Evolutionary conservation across 2,329 filamentous ascomycete genomes (phyloP).

Genomic region (Aspergillus phoenicis): DNA sequence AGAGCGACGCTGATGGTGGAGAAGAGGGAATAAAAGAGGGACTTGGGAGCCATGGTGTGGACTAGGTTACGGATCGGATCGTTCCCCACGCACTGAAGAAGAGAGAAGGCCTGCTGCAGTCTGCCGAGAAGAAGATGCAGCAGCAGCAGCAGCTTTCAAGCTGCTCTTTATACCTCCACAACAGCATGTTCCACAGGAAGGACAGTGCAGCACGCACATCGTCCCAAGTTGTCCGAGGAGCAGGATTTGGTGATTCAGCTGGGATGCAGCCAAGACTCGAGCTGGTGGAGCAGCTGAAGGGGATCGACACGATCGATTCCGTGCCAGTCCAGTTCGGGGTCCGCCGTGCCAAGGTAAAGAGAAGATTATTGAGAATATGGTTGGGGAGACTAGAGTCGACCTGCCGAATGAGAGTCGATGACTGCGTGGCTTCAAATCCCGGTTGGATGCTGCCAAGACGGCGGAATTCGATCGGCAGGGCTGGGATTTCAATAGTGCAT

Average conservation of each 20-base stretch:
- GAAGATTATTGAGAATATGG: background rate
- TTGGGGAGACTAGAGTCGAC: too few species aligned
- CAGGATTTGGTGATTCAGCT: background rate
- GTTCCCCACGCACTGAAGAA: background rate
- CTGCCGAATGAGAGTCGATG: background rate
- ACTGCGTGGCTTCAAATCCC: background rate
- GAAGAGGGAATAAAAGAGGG: constrained; percentile 28
- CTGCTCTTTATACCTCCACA: background rate
- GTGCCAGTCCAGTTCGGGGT: background rate
- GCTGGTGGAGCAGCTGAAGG: background rate
- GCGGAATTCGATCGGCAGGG: constrained; percentile 5
- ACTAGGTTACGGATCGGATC: background rate
- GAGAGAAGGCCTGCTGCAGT: background rate
- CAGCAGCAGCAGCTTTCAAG: background rate
- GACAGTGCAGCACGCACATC: background rate
- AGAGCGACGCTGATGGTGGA: constrained; percentile 24
- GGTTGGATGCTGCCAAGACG: background rate
- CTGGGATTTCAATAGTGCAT: constrained; percentile 15
- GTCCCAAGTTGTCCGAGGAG: background rate
- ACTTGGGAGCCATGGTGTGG: constrained; percentile 19
- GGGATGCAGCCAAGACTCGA: constrained; percentile 1
- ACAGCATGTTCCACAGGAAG: background rate
- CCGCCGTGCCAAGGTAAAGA: background rate
- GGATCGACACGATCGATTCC: background rate
- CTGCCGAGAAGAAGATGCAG: background rate